Conservation (phyloP, 192 early-diverging fungal genomes). For the Spinellus fusiger region DNA sequence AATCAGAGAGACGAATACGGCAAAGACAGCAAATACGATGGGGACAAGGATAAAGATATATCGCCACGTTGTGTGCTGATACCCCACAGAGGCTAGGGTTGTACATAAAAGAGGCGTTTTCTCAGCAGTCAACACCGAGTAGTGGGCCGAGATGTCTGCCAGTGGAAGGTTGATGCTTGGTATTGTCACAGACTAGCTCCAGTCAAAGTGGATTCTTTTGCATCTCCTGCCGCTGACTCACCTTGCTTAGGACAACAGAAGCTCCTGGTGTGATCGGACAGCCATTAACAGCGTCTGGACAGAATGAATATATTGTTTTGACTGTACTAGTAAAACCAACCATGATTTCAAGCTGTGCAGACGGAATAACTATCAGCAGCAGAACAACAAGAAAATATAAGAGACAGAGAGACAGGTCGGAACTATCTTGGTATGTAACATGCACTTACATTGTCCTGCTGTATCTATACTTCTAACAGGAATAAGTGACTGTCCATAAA, state of each 20-base stretch:
- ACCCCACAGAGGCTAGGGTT: constrained; percentile 23
- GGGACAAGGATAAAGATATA: constrained; percentile 20
- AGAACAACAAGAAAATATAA: neutral
- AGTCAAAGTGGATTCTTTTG: no score
- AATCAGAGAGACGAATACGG: constrained; percentile 16
- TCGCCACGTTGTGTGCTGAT: constrained; percentile 27
- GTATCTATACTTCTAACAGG: constrained; percentile 1
- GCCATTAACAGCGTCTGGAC: neutral
- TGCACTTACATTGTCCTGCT: constrained; percentile 7
- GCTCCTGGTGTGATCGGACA: neutral
- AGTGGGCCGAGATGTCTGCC: constrained; percentile 19
- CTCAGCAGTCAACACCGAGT: constrained; percentile 2
- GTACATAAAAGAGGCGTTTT: constrained; percentile 7
- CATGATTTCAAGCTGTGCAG: neutral
- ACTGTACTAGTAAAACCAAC: neutral
- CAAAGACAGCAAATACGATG: constrained; percentile 11
- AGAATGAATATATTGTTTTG: neutral
- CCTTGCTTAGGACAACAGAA: neutral
- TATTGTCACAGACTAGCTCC: constrained; percentile 1
- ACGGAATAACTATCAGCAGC: neutral
- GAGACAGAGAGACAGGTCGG: neutral
- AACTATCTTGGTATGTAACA: neutral
- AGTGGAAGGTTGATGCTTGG: constrained; percentile 15
- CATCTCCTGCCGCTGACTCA: no score
- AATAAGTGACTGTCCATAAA: neutral